phyloP scores from a whole-genome alignment of 176 grass and related monocot species.

The Rhipidocladum racemiflorum region DNA sequence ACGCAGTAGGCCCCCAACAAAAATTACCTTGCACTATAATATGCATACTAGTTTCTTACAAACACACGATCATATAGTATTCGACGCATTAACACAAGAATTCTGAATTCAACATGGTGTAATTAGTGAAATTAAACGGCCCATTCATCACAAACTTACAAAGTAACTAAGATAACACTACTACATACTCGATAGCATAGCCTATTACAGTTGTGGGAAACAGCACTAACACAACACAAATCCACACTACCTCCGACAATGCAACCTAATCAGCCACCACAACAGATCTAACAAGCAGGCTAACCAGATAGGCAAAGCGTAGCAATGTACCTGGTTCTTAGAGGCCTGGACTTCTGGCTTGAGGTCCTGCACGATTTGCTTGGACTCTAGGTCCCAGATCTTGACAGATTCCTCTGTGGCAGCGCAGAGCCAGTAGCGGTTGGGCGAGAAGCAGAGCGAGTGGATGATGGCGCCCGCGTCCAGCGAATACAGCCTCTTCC shows the following conservation, averaged over 20 bases:
- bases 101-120: not conserved
- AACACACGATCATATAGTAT: not conserved
- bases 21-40: not conserved
- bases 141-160: not conserved
- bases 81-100: not conserved
- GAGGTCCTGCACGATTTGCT: constrained; percentile 65
- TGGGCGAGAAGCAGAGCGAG: constrained; percentile 69
- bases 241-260: not conserved
- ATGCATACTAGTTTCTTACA: not conserved
- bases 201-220: not conserved
- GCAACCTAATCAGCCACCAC: not conserved
- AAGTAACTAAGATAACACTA: not conserved
- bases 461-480: constrained; percentile 58
- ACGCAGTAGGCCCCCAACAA: not conserved
- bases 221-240: not conserved
- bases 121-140: not conserved
- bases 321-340: constrained; percentile 49
- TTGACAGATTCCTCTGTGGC: constrained; percentile 58
- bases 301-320: not conserved
- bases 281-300: not conserved
- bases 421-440: constrained; percentile 68
- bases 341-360: constrained; percentile 49
- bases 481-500: constrained; percentile 48
- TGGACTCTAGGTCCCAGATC: constrained; percentile 72
- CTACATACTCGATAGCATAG: not conserved